Conservation (phyloP, 2,329 filamentous ascomycete genomes). For the Aspergillus sp. region DNA sequence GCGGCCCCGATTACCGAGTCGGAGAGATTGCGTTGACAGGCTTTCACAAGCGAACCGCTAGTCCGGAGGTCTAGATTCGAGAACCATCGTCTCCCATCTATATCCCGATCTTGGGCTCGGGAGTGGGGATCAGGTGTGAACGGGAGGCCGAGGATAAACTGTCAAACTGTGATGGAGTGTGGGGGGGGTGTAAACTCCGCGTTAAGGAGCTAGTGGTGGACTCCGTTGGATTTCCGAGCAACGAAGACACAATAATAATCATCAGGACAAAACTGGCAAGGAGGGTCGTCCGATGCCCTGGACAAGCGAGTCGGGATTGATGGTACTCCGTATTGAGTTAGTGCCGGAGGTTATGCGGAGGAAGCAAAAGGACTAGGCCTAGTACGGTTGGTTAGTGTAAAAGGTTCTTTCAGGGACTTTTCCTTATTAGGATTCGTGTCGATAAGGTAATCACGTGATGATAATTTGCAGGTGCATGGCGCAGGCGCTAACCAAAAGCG, state of each 20-base stretch:
- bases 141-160: too few species aligned
- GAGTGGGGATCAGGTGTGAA: too few species aligned
- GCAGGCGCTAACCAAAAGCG: background rate
- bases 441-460: background rate
- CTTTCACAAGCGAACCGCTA: background rate
- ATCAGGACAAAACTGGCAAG: background rate
- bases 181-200: background rate
- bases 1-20: constrained; percentile 9
- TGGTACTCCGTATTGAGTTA: too few species aligned
- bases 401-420: background rate
- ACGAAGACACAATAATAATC: too few species aligned
- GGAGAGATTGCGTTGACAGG: background rate
- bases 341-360: background rate
- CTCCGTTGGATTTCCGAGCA: background rate
- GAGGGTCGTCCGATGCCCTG: background rate
- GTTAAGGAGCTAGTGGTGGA: background rate
- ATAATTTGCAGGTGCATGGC: background rate
- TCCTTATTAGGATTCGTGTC: background rate
- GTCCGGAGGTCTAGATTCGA: background rate
- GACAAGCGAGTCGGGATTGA: background rate
- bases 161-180: too few species aligned
- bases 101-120: too few species aligned
- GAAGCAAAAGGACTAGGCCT: background rate
- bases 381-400: background rate
- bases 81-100: background rate